phyloP scores from a whole-genome alignment of 352 stramenopile genomes.

The Phytophthora citricola region DNA sequence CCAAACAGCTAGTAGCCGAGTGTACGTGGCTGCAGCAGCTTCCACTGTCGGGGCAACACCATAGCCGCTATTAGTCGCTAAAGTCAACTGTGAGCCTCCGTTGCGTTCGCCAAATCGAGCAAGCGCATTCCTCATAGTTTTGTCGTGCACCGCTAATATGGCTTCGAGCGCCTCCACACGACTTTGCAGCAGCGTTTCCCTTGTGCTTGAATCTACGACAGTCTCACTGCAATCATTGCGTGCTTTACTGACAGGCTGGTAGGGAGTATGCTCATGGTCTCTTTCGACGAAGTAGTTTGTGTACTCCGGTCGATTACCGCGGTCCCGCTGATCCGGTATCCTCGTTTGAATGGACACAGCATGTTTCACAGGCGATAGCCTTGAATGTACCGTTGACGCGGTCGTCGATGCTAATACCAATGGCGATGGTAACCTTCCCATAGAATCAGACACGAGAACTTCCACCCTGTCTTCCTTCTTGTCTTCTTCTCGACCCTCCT shows the following conservation, averaged over 20 bases:
- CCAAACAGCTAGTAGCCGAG: slow-evolving; percentile 41
- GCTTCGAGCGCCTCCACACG: slow-evolving; percentile 60
- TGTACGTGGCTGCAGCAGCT: slow-evolving; percentile 24
- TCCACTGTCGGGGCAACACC: slow-evolving; percentile 12
- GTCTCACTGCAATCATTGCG: background rate
- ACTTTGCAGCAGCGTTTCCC: slow-evolving; percentile 45
- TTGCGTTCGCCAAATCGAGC: slow-evolving; percentile 29
- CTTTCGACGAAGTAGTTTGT: background rate
- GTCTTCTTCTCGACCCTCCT: background rate
- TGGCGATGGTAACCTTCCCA: slow-evolving; percentile 8
- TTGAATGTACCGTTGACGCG: background rate
- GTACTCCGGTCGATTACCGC: slow-evolving; percentile 5
- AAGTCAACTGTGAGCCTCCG: background rate
- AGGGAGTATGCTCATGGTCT: background rate
- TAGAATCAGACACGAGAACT: background rate
- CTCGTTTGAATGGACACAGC: background rate
- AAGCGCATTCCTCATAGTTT: slow-evolving; percentile 47
- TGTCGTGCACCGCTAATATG: slow-evolving; percentile 71
- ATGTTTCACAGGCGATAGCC: background rate
- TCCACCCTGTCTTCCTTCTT: slow-evolving; percentile 5
- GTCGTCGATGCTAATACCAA: background rate
- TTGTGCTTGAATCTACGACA: background rate
- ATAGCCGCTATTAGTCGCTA: background rate
- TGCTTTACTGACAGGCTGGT: background rate
- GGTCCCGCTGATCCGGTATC: background rate